Base-by-base conservation (phyloP, 306 rosid genomes). In the Lablab purpureus region DNA sequence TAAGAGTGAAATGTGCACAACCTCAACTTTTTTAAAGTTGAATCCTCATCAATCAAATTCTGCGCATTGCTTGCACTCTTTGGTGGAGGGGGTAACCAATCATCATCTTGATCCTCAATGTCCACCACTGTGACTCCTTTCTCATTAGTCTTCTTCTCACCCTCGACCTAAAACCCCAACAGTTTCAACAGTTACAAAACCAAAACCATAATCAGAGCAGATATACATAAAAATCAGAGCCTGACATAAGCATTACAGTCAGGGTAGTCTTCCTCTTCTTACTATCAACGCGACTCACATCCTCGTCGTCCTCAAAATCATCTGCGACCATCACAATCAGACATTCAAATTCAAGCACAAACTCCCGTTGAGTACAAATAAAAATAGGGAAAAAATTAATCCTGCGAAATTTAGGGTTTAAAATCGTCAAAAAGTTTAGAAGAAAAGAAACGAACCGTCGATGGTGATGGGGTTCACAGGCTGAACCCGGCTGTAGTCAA, bases 81-180 rank as follows among this genome's bases (percentile, higher is more conserved):
- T 2, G 99, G 99, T 12, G 98, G 98, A 84, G 98, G 90, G 68
- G 80, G 89, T n/a, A 95, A 79, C 99, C 99, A 95, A 76, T 95
- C 99, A 75, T 93, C 97, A 7, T 89, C 91, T 37, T 77, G 70
- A 46, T 91, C 89, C 19, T 88, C 97, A 85, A 82, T 25, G 66
- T 86, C 89, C 65, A 86, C 86, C 19, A 83, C 79, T 4, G 25
- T 12, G 30, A 71, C 74, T 12, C 34, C 64, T 21, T 86, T 78
- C 43, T 12, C 82, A 41, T 75, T 25, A 9, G 59, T 73, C 67
- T 67, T 73, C 67, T 70, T 83, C 60, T 21, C 84, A 60, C 79
- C 74, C 66, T 79, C 82, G 73, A 82, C 85, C 93, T 91, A 78
- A 85, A 56, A 66, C 67, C 81, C 73, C 43, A 47, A 45, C 7